A percentile compares a stretch with the other conserved stretches of the same genome.
These are phyloP conservation scores for Podila minutissima DNA, from an alignment of 192 early-diverging fungal genomes.

Conservation along the genomic window DNA sequence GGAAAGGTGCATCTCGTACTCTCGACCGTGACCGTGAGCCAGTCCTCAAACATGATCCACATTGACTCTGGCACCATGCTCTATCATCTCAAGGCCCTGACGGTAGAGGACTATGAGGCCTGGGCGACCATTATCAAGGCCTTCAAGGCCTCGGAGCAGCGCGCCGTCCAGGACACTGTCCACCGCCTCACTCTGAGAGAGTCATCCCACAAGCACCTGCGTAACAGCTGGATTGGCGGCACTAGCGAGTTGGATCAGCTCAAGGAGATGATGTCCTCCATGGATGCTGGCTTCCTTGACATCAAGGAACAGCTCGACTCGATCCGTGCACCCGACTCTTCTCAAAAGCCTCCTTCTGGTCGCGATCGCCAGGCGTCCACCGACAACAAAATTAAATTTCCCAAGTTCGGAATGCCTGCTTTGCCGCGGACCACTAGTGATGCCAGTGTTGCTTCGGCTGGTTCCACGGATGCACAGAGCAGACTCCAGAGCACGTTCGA, in stretches of 20 bases:
- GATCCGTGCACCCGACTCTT: slow-evolving; percentile 11
- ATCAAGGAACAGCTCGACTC: slow-evolving; percentile 47
- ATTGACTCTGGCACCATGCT: slow-evolving; percentile 88
- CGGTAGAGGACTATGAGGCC: slow-evolving; percentile 70
- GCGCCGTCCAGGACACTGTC: slow-evolving; percentile 30
- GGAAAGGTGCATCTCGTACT: slow-evolving; percentile 71
- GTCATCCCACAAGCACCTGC: slow-evolving; percentile 27
- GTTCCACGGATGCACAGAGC: slow-evolving; percentile 25
- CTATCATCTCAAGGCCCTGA: slow-evolving; percentile 85
- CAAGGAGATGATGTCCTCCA: slow-evolving; percentile 46
- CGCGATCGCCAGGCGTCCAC: neutral
- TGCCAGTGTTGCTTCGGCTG: slow-evolving; percentile 18
- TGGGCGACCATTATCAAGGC: slow-evolving; percentile 66
- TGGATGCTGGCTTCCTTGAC: slow-evolving; percentile 49
- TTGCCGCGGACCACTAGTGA: slow-evolving; percentile 47
- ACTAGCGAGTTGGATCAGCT: slow-evolving; percentile 35
- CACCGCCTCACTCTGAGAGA: slow-evolving; percentile 32
- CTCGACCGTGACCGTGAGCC: slow-evolving; percentile 70
- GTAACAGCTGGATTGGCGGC: slow-evolving; percentile 42
- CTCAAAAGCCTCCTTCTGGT: slow-evolving; percentile 7
- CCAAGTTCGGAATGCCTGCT: slow-evolving; percentile 30
- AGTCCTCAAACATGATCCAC: slow-evolving; percentile 76
- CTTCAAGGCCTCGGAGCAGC: slow-evolving; percentile 33
- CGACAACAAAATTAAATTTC: neutral
- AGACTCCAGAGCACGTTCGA: slow-evolving; percentile 30